Base-by-base conservation (phyloP, 2,329 filamentous ascomycete genomes). In the Aspergillus sp. region DNA sequence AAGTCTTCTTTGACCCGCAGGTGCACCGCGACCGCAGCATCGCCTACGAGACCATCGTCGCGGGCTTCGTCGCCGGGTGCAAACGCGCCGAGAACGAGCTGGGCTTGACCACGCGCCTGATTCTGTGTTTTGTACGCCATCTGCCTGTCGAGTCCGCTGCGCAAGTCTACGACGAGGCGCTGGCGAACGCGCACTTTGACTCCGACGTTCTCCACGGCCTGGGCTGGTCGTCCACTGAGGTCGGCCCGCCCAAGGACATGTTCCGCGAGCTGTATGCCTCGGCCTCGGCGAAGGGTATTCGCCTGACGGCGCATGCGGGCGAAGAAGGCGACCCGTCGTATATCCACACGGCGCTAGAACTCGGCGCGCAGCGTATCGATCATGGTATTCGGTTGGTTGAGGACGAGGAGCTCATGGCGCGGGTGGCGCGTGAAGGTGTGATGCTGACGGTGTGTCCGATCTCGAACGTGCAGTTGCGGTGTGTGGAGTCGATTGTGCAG, bases 1-100 rank as follows among this genome's bases (percentile, higher is more conserved):
- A 92, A 69, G 79, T 90, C 58, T 92, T 90, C 74, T 91, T 92
- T 73, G 89, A 92, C 67, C 88, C 88, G 1, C 88, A 92, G 69
- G 87, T 86, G 1, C 89, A 92, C 68, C 80, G 83, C 4, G 73
- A 72, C 11, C 80, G 87, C 16, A 85, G 85, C 4, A 73, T 92
- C 3, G 59, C 76, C 7, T 86, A 89, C 64, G 73, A 79, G 14
- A 85, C 82, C 2, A 79, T 91, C 19, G 77, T 90, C 3, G 65
- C 70, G 3, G 89, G 88, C 2, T 84, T 90, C 60, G 73, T 73
- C 0, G 76, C 76, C 1, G 88, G 85, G 1, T 80, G 84, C 60
- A 64, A 71, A 49, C 79, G 82, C 19, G 88, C 88, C 1, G 75
- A 83, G 62, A 67, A 66, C 45, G 82, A 88, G 53, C 75, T 88